Conservation (phyloP, 345 rosid genomes). For the Orychophragmus violaceus region DNA sequence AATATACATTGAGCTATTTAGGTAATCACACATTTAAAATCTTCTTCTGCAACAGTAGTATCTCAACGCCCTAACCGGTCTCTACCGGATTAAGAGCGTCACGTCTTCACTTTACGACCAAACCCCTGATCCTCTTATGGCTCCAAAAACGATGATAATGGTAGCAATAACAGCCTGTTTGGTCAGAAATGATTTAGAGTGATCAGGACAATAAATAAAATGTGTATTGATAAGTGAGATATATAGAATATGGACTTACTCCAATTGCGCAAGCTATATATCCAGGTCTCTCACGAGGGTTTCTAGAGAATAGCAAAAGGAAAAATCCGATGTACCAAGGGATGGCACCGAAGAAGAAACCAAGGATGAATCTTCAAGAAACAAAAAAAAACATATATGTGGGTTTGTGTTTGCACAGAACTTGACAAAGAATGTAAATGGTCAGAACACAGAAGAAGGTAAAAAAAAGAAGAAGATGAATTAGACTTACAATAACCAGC, state of each 20-base stretch:
- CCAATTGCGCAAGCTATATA: constrained; percentile 28
- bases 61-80: neutral
- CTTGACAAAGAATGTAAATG: neutral
- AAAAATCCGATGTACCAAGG: constrained; percentile 32
- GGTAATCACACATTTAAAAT: constrained; percentile 1
- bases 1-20: neutral
- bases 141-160: constrained; percentile 11
- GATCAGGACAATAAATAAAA: neutral
- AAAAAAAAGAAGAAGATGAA: neutral
- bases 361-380: constrained; percentile 28
- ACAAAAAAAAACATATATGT: neutral
- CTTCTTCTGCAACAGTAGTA: neutral
- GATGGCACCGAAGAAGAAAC: constrained; percentile 26
- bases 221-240: neutral
- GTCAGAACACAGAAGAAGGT: neutral
- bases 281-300: constrained; percentile 28
- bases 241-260: constrained; percentile 13
- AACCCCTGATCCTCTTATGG: constrained; percentile 6
- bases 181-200: neutral
- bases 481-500: constrained; percentile 26
- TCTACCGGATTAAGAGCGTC: neutral
- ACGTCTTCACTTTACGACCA: constrained; percentile 15
- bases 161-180: constrained; percentile 22
- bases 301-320: constrained; percentile 15
- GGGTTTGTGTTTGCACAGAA: neutral